Conservation (phyloP, 495 filamentous ascomycete genomes). For the Penicillium soppii region DNA sequence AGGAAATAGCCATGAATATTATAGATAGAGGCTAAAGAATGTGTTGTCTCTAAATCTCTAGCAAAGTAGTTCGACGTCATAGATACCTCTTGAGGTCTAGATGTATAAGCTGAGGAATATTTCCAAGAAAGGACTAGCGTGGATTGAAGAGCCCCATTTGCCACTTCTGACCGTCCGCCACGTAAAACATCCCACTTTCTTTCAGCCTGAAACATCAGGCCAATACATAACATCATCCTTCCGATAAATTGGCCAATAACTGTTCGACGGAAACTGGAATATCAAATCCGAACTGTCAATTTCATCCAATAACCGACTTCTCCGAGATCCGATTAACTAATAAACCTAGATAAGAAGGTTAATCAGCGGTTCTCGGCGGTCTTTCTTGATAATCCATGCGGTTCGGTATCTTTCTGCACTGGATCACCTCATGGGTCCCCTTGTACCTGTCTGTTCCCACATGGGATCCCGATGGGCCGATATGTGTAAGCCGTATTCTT, state of each 20-base stretch:
- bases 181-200: not conserved
- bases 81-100: no score
- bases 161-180: no score
- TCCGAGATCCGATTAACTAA: not conserved
- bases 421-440: slow-evolving; percentile 35
- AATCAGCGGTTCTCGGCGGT: slow-evolving; percentile 34
- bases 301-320: not conserved
- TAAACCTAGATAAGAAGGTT: not conserved
- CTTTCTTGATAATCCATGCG: slow-evolving; percentile 42
- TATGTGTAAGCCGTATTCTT: slow-evolving; percentile 27
- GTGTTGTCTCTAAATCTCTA: no score
- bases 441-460: slow-evolving; percentile 4
- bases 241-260: no score
- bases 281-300: not conserved
- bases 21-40: no score
- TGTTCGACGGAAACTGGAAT: no score
- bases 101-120: no score
- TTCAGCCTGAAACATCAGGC: not conserved
- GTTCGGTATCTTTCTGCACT: slow-evolving; percentile 47
- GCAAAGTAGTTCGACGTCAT: no score
- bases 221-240: not conserved
- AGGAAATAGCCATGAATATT: no score
- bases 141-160: no score
- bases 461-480: slow-evolving; percentile 32
- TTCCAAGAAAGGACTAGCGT: no score